These are phyloP conservation scores for Solanum sitiens DNA, from an alignment of 257 asterid genomes.

Conservation along the genomic window DNA sequence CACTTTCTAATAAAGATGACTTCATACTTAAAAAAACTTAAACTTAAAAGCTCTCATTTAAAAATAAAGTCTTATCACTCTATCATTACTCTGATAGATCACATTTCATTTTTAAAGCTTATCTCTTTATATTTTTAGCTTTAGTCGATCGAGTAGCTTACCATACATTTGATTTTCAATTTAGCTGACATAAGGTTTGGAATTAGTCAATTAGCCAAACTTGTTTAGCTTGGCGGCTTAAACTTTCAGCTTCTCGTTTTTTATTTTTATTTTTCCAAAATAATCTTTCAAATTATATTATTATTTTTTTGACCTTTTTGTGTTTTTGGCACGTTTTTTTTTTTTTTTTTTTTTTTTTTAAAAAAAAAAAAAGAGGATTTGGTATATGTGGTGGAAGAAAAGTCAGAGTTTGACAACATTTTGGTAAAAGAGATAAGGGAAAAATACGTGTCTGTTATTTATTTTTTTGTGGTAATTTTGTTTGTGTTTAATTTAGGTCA, in stretches of 20 bases:
- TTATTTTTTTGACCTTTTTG: neutral
- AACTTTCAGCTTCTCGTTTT: neutral
- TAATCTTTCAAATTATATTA: neutral
- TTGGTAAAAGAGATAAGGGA: neutral
- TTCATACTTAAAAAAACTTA: too few relatives aligned
- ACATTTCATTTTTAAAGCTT: neutral
- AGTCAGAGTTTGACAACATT: neutral
- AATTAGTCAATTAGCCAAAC: neutral
- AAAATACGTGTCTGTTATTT: neutral
- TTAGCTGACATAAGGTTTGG: neutral
- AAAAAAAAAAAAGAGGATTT: neutral
- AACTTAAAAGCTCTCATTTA: too few relatives aligned
- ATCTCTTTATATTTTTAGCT: neutral
- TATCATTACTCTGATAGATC: fast-evolving
- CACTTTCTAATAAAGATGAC: too few relatives aligned
- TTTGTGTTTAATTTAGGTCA: neutral
- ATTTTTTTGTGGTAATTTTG: neutral
- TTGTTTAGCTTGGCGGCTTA: neutral
- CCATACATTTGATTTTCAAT: neutral
- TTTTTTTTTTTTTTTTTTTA: neutral
- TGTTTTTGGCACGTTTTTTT: neutral
- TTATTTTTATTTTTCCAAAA: neutral
- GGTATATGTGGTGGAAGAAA: neutral
- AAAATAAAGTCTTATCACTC: too few relatives aligned
- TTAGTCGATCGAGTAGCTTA: neutral